Evolutionary conservation across 2,329 filamentous ascomycete genomes (phyloP).

Genomic region (Talaromyces sp.): DNA sequence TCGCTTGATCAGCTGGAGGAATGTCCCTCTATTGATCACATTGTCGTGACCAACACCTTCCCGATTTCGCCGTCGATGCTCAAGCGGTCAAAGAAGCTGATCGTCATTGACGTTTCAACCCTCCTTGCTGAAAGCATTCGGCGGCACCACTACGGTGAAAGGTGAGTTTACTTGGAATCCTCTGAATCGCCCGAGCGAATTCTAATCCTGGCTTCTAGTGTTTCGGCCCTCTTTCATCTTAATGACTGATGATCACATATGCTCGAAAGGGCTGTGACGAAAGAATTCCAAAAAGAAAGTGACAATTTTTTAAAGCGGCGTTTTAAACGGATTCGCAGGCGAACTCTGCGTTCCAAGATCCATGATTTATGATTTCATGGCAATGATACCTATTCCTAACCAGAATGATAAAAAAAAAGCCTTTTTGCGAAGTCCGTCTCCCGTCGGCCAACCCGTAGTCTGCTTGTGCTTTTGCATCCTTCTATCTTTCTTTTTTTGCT

Average conservation of each 20-base stretch:
- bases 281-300: slow-evolving; percentile 7
- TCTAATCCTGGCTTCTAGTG: slow-evolving; percentile 34
- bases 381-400: slow-evolving; percentile 27
- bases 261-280: slow-evolving; percentile 19
- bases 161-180: slow-evolving; percentile 62
- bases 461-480: too few species aligned
- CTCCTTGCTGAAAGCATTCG: slow-evolving; percentile 90
- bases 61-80: slow-evolving; percentile 78
- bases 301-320: slow-evolving; percentile 18
- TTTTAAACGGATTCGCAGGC: slow-evolving; percentile 26
- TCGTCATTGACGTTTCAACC: slow-evolving; percentile 85
- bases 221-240: slow-evolving; percentile 64
- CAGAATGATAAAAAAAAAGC: slow-evolving; percentile 16
- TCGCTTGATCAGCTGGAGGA: slow-evolving; percentile 86
- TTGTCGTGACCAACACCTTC: slow-evolving; percentile 97
- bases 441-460: slow-evolving; percentile 3
- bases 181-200: not conserved
- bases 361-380: slow-evolving; percentile 10
- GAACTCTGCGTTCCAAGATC: slow-evolving; percentile 15
- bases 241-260: slow-evolving; percentile 47
- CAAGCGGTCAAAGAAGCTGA: slow-evolving; percentile 75
- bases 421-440: slow-evolving; percentile 11
- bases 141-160: slow-evolving; percentile 92
- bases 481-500: slow-evolving; percentile 11
- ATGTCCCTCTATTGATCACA: slow-evolving; percentile 90